Evolutionary conservation across 164 flowering plant species (phyloP), one percentile per base, ranked within the genome.

Genomic region (Cinnamomum micranthum): DNA sequence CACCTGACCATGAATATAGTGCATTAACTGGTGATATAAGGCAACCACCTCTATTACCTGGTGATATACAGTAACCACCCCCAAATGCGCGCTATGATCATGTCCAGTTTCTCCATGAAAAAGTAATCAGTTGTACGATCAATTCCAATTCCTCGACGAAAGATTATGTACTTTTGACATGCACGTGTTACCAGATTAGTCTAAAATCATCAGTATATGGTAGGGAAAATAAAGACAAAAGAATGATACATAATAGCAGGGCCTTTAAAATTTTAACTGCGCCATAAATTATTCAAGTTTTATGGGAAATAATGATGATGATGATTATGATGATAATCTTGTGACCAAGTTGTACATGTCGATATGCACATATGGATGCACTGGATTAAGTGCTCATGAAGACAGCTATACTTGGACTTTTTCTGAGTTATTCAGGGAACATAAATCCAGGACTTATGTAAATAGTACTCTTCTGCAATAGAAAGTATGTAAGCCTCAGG

Each of bases 71-170:
- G 79, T 62, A 96, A 69, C 86, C 79, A 86, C 22, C 75, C 80
- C 98, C 99, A 96, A 17, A 92, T 5, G 50, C 97, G 95, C 60
- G 85, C 77, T 82, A 96, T 91, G 66, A 96, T 77, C 90, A 88
- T 89, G 77, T 96, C 99, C 81, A 96, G 81, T 86, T 96, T 96
- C 91, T 96, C 99, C 97, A 94, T 87, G 82, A 96, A 73, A 85
- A 96, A 96, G 82, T 78, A 91, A 77, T 90, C 92, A 58, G 90
- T 87, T 27, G 98, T 96, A 23, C 79, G 82, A 84, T 96, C 99
- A 76, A 94, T 83, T 58, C 99, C 99, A 83, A 92, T 88, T 62
- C 99, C 99, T 41, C 97, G 95, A 52, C 97, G 86, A 74, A 96
- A 93, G 72, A 96, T 92, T 69, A 94, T 65, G 50, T 91, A 94